phyloP scores from a whole-genome alignment of 2,329 filamentous ascomycete species.

The Fonsecaea nubica region DNA sequence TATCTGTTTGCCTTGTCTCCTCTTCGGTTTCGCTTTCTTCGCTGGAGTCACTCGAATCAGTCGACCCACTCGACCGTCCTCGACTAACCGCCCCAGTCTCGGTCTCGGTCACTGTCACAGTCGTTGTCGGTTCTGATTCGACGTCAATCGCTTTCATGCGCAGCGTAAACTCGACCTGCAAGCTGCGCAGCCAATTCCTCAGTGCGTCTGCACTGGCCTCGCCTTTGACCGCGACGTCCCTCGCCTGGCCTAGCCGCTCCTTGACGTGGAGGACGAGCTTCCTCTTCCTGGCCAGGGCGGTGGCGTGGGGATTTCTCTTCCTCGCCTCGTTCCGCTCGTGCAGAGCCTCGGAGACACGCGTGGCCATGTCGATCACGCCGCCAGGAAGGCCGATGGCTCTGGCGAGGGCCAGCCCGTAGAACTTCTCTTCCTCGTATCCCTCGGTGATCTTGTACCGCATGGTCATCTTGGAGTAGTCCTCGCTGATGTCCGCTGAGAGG shows the following conservation, averaged over 20 bases:
- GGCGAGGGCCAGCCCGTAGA: constrained; percentile 86
- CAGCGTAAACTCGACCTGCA: constrained; percentile 77
- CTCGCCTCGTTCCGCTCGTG: constrained; percentile 63
- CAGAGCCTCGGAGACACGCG: constrained; percentile 68
- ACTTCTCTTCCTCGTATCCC: constrained; percentile 71
- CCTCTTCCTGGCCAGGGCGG: constrained; percentile 67
- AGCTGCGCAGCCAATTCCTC: constrained; percentile 65
- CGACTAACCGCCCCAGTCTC: background rate
- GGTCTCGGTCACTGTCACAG: background rate
- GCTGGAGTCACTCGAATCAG: background rate
- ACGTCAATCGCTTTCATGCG: constrained; percentile 72
- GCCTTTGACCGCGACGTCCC: constrained; percentile 44
- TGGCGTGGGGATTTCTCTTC: constrained; percentile 64
- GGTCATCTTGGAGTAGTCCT: constrained; percentile 61
- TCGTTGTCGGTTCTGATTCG: constrained; percentile 33
- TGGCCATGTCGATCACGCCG: constrained; percentile 71
- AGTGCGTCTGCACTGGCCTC: constrained; percentile 70
- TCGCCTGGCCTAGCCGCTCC: constrained; percentile 74
- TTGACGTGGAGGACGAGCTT: constrained; percentile 76
- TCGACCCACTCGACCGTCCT: background rate
- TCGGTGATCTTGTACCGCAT: constrained; percentile 87
- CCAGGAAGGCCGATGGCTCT: constrained; percentile 74
- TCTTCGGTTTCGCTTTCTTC: too few species aligned
- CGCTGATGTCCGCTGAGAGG: constrained; percentile 71
- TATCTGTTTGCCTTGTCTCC: background rate